Evolutionary conservation across 805 yeast genomes (phyloP), one percentile per base, ranked within the genome.

Genomic region (Pichia gijzeniarum): DNA sequence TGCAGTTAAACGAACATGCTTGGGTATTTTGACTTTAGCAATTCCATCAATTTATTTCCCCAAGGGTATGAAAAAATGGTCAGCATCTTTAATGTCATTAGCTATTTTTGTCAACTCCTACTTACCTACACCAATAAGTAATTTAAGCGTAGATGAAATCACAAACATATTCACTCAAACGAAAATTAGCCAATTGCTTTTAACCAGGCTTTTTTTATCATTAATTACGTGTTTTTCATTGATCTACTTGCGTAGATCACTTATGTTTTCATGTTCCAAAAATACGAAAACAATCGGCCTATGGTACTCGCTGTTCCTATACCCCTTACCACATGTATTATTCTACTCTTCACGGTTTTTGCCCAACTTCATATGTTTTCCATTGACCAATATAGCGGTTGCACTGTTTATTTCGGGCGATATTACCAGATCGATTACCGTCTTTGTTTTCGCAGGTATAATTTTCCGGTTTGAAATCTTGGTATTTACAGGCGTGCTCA

Each of bases 281-380:
- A 49, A 50, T 33, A 17, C 57, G 30, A 33, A 44, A 35, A 10
- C 41, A 1, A 61, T 72, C 10, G 77, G 79, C 1, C 49, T 70
- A 14, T 84, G 86, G 83, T 87, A 73, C 57, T 67, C 74, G 19
- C 47, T 83, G 2, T 71, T 89, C 46, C 69, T 72, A 34, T 63
- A 76, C 45, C 62, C 84, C 8, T 93, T 89, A 60, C 91, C 90
- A 66, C 97, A 91, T 60, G 50, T 87, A 17, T 64, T 82, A 48
- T 91, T 70, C 66, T 91, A 91, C 60, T 71, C 85, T n/a, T 73
- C 95, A 2, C 72, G 97, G 53, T 79, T 95, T 0, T 69, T 91
- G 47, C 96, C 97, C n/a, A 91, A 91, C 63, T 84, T 83, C 54
- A 67, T 90, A 47, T 89, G 85, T 2, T 67, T 91, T 44, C 96